phyloP scores from a whole-genome alignment of 2,329 filamentous ascomycete genomes.

The Paraconiothyrium brasiliense region DNA sequence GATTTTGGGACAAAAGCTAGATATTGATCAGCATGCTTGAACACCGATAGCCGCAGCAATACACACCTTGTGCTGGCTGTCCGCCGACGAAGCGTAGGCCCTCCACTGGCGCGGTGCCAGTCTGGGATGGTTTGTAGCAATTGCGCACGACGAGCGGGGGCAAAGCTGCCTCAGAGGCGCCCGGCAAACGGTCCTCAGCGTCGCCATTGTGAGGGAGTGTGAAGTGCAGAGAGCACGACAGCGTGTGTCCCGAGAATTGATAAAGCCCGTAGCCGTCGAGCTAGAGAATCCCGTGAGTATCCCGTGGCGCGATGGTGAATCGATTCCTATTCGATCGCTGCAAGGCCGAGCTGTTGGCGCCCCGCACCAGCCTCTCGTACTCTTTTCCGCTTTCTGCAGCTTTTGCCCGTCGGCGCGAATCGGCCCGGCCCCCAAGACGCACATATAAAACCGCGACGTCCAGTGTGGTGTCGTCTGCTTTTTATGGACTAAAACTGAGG shows the following conservation, averaged over 20 bases:
- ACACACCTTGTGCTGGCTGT: constrained; percentile 60
- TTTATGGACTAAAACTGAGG: constrained; percentile 80
- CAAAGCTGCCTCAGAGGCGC: constrained; percentile 49
- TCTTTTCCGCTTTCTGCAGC: constrained; percentile 11
- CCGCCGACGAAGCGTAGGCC: constrained; percentile 53
- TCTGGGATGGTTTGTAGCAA: constrained; percentile 44
- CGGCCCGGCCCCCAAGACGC: constrained; percentile 25
- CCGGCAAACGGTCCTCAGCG: constrained; percentile 51
- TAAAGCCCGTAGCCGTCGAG: neutral
- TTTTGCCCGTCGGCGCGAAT: constrained; percentile 24
- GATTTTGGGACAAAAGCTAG: constrained; percentile 80
- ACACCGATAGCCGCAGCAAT: neutral
- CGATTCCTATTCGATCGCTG: constrained; percentile 16
- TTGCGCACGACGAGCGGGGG: constrained; percentile 34
- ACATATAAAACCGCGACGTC: constrained; percentile 25
- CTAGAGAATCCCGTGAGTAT: constrained; percentile 12
- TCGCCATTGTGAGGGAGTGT: constrained; percentile 54
- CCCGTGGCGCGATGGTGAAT: constrained; percentile 28
- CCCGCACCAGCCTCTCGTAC: constrained; percentile 17
- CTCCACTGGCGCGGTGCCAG: constrained; percentile 48
- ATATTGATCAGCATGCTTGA: constrained; percentile 22
- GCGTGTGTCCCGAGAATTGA: constrained; percentile 14
- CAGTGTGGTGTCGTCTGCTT: constrained; percentile 43
- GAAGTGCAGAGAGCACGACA: constrained; percentile 22
- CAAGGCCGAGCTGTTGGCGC: constrained; percentile 3